phyloP scores from a whole-genome alignment of 129 eudicot genomes.

The Pittosporum tobira region DNA sequence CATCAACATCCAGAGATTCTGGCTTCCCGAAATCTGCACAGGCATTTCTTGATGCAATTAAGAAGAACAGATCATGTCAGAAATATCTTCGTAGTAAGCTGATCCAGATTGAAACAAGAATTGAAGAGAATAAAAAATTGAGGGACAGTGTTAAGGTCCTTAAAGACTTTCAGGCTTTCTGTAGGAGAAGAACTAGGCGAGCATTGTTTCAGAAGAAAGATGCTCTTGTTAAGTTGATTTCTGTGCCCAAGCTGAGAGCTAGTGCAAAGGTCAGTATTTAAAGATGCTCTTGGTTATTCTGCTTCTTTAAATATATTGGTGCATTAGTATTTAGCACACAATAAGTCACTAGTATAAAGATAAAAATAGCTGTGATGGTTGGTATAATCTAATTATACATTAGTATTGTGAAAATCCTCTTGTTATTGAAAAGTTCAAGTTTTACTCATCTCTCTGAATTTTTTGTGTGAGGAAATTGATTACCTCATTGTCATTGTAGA shows the following conservation, averaged over 20 bases:
- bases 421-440: too few relatives aligned
- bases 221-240: constrained; percentile 65
- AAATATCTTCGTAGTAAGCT: constrained; percentile 53
- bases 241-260: constrained; percentile 48
- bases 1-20: constrained; percentile 26
- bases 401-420: too few relatives aligned
- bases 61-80: constrained; percentile 80
- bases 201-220: constrained; percentile 70
- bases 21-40: constrained; percentile 63
- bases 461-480: too few relatives aligned
- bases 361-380: too few relatives aligned
- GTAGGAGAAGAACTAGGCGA: constrained; percentile 62
- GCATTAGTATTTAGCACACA: too few relatives aligned
- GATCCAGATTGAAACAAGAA: constrained; percentile 50
- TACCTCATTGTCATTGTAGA: too few relatives aligned
- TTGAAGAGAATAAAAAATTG: constrained; percentile 60
- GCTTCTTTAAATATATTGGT: too few relatives aligned
- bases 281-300: too few relatives aligned
- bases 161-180: constrained; percentile 53
- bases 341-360: too few relatives aligned
- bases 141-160: constrained; percentile 48
- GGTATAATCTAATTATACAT: too few relatives aligned
- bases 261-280: constrained; percentile 49
- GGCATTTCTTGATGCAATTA: constrained; percentile 79
- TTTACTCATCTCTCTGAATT: too few relatives aligned